These are phyloP conservation scores for Cladorrhinum sp. DNA, from an alignment of 2,329 filamentous ascomycete species.

Conservation along the genomic window DNA sequence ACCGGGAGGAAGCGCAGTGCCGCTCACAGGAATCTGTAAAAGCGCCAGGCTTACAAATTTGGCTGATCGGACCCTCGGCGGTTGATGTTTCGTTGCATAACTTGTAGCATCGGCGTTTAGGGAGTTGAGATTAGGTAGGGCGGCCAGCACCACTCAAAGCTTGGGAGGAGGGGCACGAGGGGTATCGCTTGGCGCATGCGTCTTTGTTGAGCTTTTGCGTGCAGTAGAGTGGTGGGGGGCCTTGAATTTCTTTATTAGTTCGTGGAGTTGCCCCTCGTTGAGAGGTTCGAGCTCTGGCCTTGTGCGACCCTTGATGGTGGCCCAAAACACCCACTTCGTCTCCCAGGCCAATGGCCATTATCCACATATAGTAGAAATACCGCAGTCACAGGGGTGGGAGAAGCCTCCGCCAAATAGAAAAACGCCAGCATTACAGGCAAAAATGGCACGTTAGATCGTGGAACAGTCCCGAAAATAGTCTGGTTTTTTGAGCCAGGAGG, in stretches of 20 bases:
- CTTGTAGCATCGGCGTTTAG: conserved; percentile 27
- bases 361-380: conserved; percentile 22
- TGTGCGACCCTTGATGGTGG: background rate
- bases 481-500: conserved; percentile 6
- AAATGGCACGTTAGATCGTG: conserved; percentile 19
- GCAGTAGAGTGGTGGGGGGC: background rate
- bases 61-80: conserved; percentile 4
- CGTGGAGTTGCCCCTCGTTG: background rate
- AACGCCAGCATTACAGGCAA: conserved; percentile 21
- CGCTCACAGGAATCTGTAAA: background rate
- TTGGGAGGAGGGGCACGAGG: conserved; percentile 7
- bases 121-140: conserved; percentile 21
- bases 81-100: conserved; percentile 33
- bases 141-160: conserved; percentile 4
- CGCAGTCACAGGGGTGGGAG: conserved; percentile 15
- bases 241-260: background rate
- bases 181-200: conserved; percentile 8
- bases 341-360: conserved; percentile 3
- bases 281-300: background rate
- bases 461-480: conserved; percentile 14
- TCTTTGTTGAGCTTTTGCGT: conserved; percentile 4
- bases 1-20: background rate
- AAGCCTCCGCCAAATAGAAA: conserved; percentile 7
- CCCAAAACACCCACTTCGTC: background rate
- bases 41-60: background rate